Evolutionary conservation across 2,329 filamentous ascomycete genomes (phyloP), one percentile per base, ranked within the genome.

Genomic region (Pseudogymnoascus sp.): DNA sequence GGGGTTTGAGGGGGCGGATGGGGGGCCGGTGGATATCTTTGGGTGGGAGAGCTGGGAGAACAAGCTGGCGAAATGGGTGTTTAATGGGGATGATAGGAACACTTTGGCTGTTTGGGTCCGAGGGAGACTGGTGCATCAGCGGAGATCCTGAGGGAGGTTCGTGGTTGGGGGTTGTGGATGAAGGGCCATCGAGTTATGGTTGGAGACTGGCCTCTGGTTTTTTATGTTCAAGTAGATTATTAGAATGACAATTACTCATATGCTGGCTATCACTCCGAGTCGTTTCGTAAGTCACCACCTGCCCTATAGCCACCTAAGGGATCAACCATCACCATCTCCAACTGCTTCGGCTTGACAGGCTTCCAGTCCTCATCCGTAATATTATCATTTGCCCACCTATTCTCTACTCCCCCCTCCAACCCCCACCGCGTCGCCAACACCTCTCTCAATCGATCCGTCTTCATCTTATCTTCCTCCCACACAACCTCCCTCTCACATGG

Each of bases 41-140:
- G 92, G 92, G 0, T 91, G 88, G 83, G 93, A 97, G 81, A 83
- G 72, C n/a, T 95, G 90, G 91, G 84, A 88, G 39, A 91, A 97
- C 70, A 84, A 80, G 70, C 77, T 97, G 10, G 90, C 91, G 61
- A 99, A 99, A 79, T 99, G 94, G 94, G 79, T 97, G 65, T 99
- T 90, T 76, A 89, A 85, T 67, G 94, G 94, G 0, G 92, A 97
- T 78, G 94, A 97, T 76, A 81, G 93, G 68, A 97, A 97, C 74
- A 93, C 92, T 2, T 82, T 81, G 69, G 86, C 82, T 68, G 94
- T 99, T 4, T 99, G 93, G 93, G 92, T 97, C 1, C 86, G 82
- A 72, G 94, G 94, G 2, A 78, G 85, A 66, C 74, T 95, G 73
- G 94, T 97, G 58, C 91, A 96, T 77, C 74, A 80, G 72, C 74